phyloP scores from a whole-genome alignment of 2,329 filamentous ascomycete genomes.

The Diaporthe ilicicola region DNA sequence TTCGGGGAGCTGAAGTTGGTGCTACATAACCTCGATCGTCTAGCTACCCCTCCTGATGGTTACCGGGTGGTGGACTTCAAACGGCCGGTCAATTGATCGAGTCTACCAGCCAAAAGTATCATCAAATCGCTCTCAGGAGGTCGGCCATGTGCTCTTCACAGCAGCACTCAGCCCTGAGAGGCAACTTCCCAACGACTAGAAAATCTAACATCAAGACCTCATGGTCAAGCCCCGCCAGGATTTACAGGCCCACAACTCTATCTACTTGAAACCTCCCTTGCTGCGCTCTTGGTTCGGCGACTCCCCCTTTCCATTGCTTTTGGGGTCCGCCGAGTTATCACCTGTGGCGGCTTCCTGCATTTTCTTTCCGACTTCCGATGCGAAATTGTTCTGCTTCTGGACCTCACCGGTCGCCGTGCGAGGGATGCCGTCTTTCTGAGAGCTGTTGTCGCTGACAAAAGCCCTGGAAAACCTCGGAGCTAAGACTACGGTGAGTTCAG shows the following conservation, averaged over 20 bases:
- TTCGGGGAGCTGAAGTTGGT: slow-evolving; percentile 67
- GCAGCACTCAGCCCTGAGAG: no score
- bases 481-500: background rate
- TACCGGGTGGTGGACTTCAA: slow-evolving; percentile 39
- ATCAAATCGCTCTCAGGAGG: no score
- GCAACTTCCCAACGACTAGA: background rate
- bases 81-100: slow-evolving; percentile 25
- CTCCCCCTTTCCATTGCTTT: background rate
- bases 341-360: background rate
- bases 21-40: slow-evolving; percentile 42
- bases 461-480: background rate
- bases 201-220: background rate
- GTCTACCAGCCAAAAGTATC: background rate
- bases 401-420: slow-evolving; percentile 4
- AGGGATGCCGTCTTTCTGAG: background rate
- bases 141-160: no score
- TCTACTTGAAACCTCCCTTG: background rate
- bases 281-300: background rate
- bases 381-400: slow-evolving; percentile 3
- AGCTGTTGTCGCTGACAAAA: background rate
- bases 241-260: no score
- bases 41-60: slow-evolving; percentile 31
- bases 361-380: background rate
- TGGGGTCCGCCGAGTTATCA: background rate
- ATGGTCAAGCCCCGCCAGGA: no score